These are phyloP conservation scores for Epichloe baconii DNA, from an alignment of 2,329 filamentous ascomycete species.

Conservation along the genomic window DNA sequence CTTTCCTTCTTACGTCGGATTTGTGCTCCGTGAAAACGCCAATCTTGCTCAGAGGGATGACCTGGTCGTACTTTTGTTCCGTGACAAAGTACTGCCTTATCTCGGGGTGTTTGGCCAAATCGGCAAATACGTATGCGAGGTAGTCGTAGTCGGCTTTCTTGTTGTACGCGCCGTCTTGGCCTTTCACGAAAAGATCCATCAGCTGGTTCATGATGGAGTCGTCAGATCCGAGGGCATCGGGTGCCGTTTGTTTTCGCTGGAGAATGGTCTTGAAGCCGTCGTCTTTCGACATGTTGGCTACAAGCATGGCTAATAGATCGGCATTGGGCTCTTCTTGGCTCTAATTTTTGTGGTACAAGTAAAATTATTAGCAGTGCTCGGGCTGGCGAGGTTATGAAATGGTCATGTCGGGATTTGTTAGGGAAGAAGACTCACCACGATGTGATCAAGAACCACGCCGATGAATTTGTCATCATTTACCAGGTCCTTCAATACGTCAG, in stretches of 20 bases:
- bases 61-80: slow-evolving; percentile 61
- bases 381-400: no score
- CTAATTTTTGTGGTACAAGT: slow-evolving; percentile 24
- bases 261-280: slow-evolving; percentile 59
- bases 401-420: not conserved
- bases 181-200: slow-evolving; percentile 92
- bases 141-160: slow-evolving; percentile 81
- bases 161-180: slow-evolving; percentile 71
- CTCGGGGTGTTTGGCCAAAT: slow-evolving; percentile 70
- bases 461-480: slow-evolving; percentile 72
- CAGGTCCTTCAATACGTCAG: slow-evolving; percentile 58
- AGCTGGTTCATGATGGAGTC: slow-evolving; percentile 74
- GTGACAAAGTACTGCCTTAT: slow-evolving; percentile 64
- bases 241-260: slow-evolving; percentile 51
- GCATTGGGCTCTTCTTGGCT: slow-evolving; percentile 65
- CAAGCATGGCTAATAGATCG: slow-evolving; percentile 77
- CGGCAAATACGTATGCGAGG: slow-evolving; percentile 85
- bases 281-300: slow-evolving; percentile 82
- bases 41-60: slow-evolving; percentile 85
- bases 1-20: slow-evolving; percentile 70
- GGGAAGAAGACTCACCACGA: slow-evolving; percentile 47
- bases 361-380: no score
- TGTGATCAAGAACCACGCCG: slow-evolving; percentile 54
- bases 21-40: slow-evolving; percentile 88
- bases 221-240: slow-evolving; percentile 58